Conservation (phyloP, 2,329 filamentous ascomycete genomes). For the Arthrinium phaeospermum region DNA sequence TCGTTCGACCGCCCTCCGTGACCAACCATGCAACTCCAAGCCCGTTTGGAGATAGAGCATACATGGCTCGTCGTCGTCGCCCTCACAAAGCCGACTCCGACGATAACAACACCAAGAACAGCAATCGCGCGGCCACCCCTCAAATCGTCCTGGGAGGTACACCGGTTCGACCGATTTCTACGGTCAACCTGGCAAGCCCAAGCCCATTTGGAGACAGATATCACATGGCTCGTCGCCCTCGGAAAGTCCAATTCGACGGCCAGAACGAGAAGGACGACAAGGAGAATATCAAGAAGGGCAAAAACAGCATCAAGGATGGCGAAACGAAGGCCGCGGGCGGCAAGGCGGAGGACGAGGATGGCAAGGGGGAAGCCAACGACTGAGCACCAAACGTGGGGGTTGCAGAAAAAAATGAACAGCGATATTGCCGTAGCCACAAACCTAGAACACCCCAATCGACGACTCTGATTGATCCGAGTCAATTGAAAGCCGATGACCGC, state of each 20-base stretch:
- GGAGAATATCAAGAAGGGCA: not conserved
- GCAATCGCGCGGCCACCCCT: not conserved
- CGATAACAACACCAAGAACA: not conserved
- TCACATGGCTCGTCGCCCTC: not conserved
- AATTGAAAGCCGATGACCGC: not conserved
- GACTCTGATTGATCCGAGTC: not conserved
- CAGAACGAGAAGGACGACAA: not conserved
- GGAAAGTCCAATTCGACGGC: not conserved
- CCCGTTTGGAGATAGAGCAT: not conserved
- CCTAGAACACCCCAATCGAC: not conserved
- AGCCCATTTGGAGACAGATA: not conserved
- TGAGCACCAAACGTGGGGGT: slow-evolving; percentile 1
- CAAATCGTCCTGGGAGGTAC: not conserved
- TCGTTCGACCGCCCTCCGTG: not conserved
- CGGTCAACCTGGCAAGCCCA: not conserved
- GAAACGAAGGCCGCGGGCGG: not conserved
- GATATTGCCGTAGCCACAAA: not conserved
- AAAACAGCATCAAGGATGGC: not conserved
- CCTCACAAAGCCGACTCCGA: not conserved
- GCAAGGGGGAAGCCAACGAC: not conserved
- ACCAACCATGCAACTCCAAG: not conserved
- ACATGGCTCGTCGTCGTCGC: not conserved
- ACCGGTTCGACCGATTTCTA: not conserved
- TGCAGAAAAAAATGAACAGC: not conserved
- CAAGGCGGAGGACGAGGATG: not conserved